Evolutionary conservation across 2,329 filamentous ascomycete genomes (phyloP), one percentile per base, ranked within the genome.

Genomic region (Pseudogymnoascus verrucosus): DNA sequence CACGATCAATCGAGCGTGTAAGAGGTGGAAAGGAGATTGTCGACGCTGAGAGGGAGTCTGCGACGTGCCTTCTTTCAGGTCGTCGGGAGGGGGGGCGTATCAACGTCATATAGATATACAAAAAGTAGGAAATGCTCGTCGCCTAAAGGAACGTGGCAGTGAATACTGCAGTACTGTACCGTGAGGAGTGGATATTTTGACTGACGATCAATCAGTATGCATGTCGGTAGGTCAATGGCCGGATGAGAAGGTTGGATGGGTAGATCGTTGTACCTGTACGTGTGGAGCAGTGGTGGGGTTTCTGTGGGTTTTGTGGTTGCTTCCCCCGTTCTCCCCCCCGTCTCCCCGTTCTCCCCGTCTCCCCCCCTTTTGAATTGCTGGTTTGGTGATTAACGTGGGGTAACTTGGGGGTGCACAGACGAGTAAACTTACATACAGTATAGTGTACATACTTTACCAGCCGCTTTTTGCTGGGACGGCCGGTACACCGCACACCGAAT

Each of bases 61-160:
- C 51, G 51, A 57, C 51, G 26, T 57, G 51, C 51, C 51, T 19
- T 57, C 26, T 34, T 34, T 34, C 51, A 57, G 51, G 51, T 57
- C 19, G 51, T 57, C 51, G n/a, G 51, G 26, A 21, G 8, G 51
- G 28, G 47, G 51, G 51, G n/a, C 21, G 2, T 10, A 57, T 57
- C 28, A 57, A 57, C 51, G 51, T 57, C 51, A 34, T 57, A 57
- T 57, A 57, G 8, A 57, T 34, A 57, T 57, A 57, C 26, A 28
- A 57, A 57, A 57, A 19, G 8, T 19, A 57, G 51, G 51, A 57
- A 57, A 34, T 57, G n/a, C 47, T 57, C 51, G 10, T 57, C 26
- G 51, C n/a, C 26, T 31, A 31, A 54, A 31, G 5, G 26, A 54
- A 54, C 51, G 51, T 57, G 51, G 51, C 28, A 57, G 51, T 57